Evolutionary conservation across 306 rosid genomes (phyloP).

Genomic region (Ochetophila trinervis): DNA sequence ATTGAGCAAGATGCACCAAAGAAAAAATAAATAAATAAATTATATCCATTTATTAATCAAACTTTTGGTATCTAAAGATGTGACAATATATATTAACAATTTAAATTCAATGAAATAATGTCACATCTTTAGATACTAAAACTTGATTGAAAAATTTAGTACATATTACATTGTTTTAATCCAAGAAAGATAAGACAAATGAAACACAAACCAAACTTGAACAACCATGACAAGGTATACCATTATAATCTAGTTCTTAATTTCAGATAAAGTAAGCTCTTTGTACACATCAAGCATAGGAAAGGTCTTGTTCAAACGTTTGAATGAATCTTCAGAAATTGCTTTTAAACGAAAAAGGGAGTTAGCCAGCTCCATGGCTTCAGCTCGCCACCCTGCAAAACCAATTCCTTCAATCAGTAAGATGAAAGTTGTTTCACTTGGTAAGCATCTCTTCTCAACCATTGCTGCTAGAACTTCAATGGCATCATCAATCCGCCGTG

Average conservation of each 20-base stretch:
- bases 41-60: too few relatives aligned
- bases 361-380: conserved; percentile 69
- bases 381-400: conserved; percentile 72
- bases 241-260: conserved; percentile 32
- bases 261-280: conserved; percentile 52
- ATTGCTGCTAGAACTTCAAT: conserved; percentile 62
- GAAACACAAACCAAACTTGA: background rate
- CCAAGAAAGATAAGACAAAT: background rate
- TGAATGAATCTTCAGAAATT: conserved; percentile 49
- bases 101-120: too few relatives aligned
- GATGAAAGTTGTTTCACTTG: conserved; percentile 67
- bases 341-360: conserved; percentile 47
- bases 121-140: too few relatives aligned
- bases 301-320: conserved; percentile 57
- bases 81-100: too few relatives aligned
- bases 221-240: conserved; percentile 10
- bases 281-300: conserved; percentile 64
- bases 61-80: too few relatives aligned
- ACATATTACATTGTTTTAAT: too few relatives aligned
- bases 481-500: conserved; percentile 52
- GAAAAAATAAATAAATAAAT: too few relatives aligned
- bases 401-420: conserved; percentile 73
- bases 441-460: conserved; percentile 60
- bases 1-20: too few relatives aligned
- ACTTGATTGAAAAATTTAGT: too few relatives aligned